These are phyloP conservation scores for Selenicereus undatus DNA, from an alignment of 148 eudicot species.

Conservation along the genomic window DNA sequence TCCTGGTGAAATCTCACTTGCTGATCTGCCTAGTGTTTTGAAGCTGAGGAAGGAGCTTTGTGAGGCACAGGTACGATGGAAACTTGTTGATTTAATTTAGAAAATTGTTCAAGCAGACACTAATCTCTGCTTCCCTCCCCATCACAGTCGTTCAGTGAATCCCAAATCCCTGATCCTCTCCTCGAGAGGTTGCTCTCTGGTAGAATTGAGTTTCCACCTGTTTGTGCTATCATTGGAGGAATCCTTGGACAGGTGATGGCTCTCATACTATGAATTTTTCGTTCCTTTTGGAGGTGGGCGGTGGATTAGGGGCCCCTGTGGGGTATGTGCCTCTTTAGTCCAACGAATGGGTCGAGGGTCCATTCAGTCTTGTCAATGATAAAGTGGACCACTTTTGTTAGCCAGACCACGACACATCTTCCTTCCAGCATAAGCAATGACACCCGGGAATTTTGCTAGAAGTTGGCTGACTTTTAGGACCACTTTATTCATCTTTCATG, in stretches of 20 bases:
- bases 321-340: too few species aligned
- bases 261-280: neutral
- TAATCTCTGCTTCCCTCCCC: neutral
- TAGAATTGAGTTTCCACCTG: conserved; percentile 77
- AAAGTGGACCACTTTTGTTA: too few species aligned
- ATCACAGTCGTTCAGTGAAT: conserved; percentile 64
- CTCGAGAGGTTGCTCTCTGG: conserved; percentile 66
- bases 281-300: neutral
- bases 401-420: too few species aligned
- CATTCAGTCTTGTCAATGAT: too few species aligned
- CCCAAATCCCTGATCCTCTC: conserved; percentile 81
- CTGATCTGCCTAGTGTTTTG: conserved; percentile 68
- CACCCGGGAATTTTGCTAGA: too few species aligned
- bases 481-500: neutral
- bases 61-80: conserved; percentile 46
- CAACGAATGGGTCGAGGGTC: too few species aligned
- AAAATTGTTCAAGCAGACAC: neutral
- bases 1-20: conserved; percentile 60
- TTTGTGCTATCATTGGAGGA: conserved; percentile 92
- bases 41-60: conserved; percentile 74
- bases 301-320: neutral
- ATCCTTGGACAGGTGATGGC: conserved; percentile 85
- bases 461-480: neutral
- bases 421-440: too few species aligned
- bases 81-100: neutral